phyloP scores from a whole-genome alignment of 176 grass and related monocot species.

The Tillandsia fasciculata region DNA sequence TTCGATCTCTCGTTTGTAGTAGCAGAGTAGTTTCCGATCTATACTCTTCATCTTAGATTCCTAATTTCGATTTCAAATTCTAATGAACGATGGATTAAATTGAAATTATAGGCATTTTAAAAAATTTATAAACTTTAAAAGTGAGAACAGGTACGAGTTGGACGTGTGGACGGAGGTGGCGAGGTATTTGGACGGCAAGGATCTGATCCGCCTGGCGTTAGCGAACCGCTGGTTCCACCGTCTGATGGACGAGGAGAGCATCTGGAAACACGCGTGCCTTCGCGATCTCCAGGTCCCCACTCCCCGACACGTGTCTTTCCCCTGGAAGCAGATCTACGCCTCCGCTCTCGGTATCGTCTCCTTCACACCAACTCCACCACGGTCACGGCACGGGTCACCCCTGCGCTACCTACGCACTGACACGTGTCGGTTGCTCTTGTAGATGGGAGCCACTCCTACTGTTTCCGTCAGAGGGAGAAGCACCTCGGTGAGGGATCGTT shows the following conservation, averaged over 20 bases:
- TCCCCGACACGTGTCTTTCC: constrained; percentile 33
- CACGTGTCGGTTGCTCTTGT: constrained; percentile 9
- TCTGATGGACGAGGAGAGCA: constrained; percentile 54
- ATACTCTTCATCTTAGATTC: too few species aligned
- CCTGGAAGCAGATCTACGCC: constrained; percentile 64
- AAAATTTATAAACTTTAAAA: not conserved
- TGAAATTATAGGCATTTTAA: too few species aligned
- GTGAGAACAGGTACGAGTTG: constrained; percentile 44
- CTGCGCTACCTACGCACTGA: constrained; percentile 19
- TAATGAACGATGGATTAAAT: too few species aligned
- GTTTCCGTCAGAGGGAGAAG: constrained; percentile 37
- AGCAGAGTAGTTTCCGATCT: too few species aligned
- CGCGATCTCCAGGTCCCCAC: constrained; percentile 51
- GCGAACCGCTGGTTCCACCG: constrained; percentile 58
- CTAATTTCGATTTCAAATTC: too few species aligned
- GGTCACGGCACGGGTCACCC: too few species aligned
- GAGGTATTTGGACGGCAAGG: constrained; percentile 57
- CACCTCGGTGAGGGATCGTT: constrained; percentile 53
- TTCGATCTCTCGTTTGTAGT: too few species aligned
- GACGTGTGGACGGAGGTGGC: constrained; percentile 94
- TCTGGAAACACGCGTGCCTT: constrained; percentile 76
- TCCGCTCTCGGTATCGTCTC: constrained; percentile 44
- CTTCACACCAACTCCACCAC: not conserved
- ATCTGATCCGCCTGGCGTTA: constrained; percentile 49
- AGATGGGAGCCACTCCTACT: constrained; percentile 72